Evolutionary conservation across 257 asterid species (phyloP), one percentile per base, ranked within the genome.

Genomic region (Henckelia pumila): DNA sequence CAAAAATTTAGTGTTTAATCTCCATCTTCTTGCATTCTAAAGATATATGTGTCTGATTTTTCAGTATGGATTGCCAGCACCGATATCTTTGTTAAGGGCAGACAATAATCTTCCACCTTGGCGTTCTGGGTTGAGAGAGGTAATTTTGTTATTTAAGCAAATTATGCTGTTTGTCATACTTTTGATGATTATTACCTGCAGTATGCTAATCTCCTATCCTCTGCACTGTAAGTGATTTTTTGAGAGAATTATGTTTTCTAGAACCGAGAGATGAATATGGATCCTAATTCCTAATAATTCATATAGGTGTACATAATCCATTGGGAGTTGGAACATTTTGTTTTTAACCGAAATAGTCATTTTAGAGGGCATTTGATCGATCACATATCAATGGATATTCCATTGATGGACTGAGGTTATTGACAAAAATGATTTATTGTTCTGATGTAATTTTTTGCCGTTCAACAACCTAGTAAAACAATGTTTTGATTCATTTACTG

Each of bases 91-190:
- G 72, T 71, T 94, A 66, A 86, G 99, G 87, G 99, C 99, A 59
- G 99, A 94, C 75, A 94, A 94, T 79, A 91, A 91, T 61, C 93
- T 88, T 76, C 99, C 97, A 73, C 97, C 99, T 61, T 94, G 99
- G 99, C 96, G 97, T 61, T 63, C 82, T 26, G 95, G 89, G 63
- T 76, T 94, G 72, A 81, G 80, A 75, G 99, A 94, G 96, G 99
- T 93, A 80, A 52, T 21, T 64, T 71, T 1, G 58, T 59, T 22
- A 26, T 44, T 71, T 63, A 53, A 22, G 71, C 67, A 29, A 24
- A 37, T 61, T 30, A 17, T 66, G 28, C 50, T 13, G 53, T 32
- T 56, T n/a, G 28, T 49, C 26, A 53, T 56, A 33, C 64, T 7
- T 63, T 29, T 58, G 56, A 74, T 66, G 59, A 25, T 68, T 58